Percentiles rank a stretch among this genome's conserved stretches.
Evolutionary conservation across 2,329 filamentous ascomycete genomes (phyloP).

Genomic region (Phialophora chinensis): DNA sequence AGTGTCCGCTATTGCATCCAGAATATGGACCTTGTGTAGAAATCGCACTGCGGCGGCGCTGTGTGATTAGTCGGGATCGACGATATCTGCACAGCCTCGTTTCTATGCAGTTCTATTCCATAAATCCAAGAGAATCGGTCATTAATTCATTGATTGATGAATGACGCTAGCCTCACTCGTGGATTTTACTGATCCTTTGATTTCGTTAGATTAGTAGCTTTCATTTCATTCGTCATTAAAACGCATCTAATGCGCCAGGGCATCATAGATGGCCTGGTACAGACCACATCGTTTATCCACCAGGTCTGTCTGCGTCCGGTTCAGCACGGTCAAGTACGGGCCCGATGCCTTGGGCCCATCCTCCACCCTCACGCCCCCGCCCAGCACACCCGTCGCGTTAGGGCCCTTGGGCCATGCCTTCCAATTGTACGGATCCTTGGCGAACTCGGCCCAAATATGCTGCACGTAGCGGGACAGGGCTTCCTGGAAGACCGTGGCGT

Average conservation of each 20-base stretch:
- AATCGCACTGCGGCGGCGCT: no score
- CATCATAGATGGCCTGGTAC: slow-evolving; percentile 19
- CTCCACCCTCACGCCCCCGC: slow-evolving; percentile 1
- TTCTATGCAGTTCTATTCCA: no score
- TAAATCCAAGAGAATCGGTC: no score
- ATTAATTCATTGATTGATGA: no score
- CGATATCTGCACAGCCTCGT: no score
- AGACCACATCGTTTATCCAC: slow-evolving; percentile 10
- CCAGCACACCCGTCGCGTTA: slow-evolving; percentile 1
- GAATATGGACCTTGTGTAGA: no score
- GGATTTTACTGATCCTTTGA: background rate
- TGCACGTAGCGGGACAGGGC: slow-evolving; percentile 40
- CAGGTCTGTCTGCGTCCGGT: slow-evolving; percentile 10
- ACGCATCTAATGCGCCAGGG: background rate
- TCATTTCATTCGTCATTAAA: background rate
- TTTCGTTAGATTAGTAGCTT: no score
- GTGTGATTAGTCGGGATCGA: no score
- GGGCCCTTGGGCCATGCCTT: slow-evolving; percentile 20
- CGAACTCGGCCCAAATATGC: slow-evolving; percentile 42
- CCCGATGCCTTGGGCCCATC: slow-evolving; percentile 11
- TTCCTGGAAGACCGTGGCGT: slow-evolving; percentile 36
- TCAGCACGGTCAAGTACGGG: slow-evolving; percentile 8
- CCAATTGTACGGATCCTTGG: slow-evolving; percentile 38
- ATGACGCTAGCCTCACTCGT: no score
- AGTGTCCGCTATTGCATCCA: no score